Base-by-base conservation (phyloP, 139 green algal species). In the Closterium sp. region DNA sequence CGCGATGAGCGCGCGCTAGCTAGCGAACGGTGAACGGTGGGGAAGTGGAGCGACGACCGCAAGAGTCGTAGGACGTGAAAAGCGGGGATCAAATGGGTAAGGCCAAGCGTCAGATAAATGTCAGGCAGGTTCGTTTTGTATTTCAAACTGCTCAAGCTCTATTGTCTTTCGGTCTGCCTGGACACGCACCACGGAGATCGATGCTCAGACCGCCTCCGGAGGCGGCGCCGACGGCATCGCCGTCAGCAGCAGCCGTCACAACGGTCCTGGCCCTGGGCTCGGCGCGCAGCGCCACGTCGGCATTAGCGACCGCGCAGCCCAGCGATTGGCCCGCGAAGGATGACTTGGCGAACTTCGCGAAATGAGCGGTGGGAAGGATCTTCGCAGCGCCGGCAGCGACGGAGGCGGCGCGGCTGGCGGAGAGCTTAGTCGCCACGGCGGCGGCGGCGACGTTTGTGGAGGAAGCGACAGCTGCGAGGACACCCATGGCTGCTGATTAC, bases 1-100 rank as follows among this genome's bases (percentile, higher is more conserved):
- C 66, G 98, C 98, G 64, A 99, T 98, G 95, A 99, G 99, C 0
- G 97, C 98, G 91, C 97, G 97, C 96, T 99, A 12, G 36, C n/a
- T n/a, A n/a, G n/a, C n/a, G n/a, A n/a, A n/a, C n/a, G n/a, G n/a
- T n/a, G n/a, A n/a, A n/a, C n/a, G n/a, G n/a, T n/a, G n/a, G n/a
- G n/a, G n/a, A n/a, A n/a, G n/a, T n/a, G n/a, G n/a, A n/a, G n/a
- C n/a, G n/a, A n/a, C n/a, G n/a, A n/a, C n/a, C n/a, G n/a, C n/a
- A n/a, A n/a, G n/a, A n/a, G n/a, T n/a, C n/a, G n/a, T n/a, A n/a
- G n/a, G n/a, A n/a, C n/a, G n/a, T n/a, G n/a, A n/a, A n/a, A n/a
- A n/a, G n/a, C n/a, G n/a, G n/a, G n/a, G n/a, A n/a, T n/a, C n/a
- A n/a, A n/a, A n/a, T n/a, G n/a, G n/a, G n/a, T n/a, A n/a, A n/a